Conservation (phyloP, 768 basidiomycete genomes). For the Phaffia australis region DNA sequence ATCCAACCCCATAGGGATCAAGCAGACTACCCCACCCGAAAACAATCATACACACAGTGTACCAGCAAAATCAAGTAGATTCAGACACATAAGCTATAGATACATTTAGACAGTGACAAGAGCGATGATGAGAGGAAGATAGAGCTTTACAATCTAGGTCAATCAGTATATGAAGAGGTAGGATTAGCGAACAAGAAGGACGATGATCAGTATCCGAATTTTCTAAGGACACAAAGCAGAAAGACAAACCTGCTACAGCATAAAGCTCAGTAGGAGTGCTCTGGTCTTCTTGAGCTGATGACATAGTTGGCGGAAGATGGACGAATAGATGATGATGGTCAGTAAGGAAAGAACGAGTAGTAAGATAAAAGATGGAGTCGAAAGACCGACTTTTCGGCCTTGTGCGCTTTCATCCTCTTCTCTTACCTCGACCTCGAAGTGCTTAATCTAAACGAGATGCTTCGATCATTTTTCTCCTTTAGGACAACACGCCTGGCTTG, state of each 20-base stretch:
- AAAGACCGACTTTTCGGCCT: too few relatives aligned
- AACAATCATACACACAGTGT: background rate
- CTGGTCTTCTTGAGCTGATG: too few relatives aligned
- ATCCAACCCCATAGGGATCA: conserved; percentile 71
- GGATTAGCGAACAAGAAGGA: background rate
- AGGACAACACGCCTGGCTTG: too few relatives aligned
- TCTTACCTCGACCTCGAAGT: too few relatives aligned
- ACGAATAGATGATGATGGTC: too few relatives aligned
- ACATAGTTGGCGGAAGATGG: too few relatives aligned
- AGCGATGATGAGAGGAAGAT: background rate
- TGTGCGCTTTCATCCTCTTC: too few relatives aligned
- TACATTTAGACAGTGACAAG: background rate
- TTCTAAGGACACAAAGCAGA: background rate
- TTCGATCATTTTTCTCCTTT: too few relatives aligned
- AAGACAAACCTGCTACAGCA: conserved; percentile 15
- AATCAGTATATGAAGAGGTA: background rate
- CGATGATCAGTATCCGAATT: background rate
- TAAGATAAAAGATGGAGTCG: too few relatives aligned
- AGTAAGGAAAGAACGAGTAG: too few relatives aligned
- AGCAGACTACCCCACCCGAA: conserved; percentile 45
- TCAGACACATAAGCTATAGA: background rate
- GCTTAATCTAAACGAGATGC: too few relatives aligned
- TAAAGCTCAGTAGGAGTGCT: conserved; percentile 12
- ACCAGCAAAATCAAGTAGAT: background rate
- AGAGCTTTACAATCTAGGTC: background rate